Conservation (phyloP, 257 asterid species). For the Asclepias syriaca region DNA sequence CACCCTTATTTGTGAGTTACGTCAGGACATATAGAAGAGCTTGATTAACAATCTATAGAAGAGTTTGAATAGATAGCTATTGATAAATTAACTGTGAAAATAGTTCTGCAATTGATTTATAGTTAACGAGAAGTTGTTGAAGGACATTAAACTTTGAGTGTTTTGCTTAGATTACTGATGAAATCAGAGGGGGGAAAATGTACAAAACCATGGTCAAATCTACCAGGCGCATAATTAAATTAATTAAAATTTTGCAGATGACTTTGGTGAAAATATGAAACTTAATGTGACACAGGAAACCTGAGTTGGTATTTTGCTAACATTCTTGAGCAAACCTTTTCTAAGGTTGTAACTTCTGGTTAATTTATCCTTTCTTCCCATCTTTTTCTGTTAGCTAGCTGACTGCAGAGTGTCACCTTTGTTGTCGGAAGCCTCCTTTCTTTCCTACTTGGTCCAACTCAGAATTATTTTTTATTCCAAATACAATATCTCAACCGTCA, state of each 20-base stretch:
- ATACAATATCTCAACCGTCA: not conserved
- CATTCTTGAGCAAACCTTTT: not conserved
- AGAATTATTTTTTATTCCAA: not conserved
- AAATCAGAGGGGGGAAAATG: not conserved
- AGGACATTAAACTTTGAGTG: not conserved
- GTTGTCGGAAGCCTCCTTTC: not conserved
- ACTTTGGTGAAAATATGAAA: not conserved
- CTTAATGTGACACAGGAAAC: not conserved
- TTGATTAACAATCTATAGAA: no score
- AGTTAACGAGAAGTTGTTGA: not conserved
- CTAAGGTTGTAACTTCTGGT: not conserved
- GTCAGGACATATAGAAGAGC: no score
- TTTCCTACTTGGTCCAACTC: not conserved
- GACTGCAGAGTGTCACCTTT: not conserved
- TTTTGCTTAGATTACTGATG: not conserved
- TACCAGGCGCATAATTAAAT: not conserved
- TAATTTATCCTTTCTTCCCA: not conserved
- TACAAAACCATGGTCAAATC: not conserved
- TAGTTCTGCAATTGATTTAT: slow-evolving; percentile 1
- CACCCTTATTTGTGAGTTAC: no score
- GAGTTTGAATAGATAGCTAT: not conserved
- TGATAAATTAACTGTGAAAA: not conserved
- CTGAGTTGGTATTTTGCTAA: no score
- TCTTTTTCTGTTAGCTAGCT: not conserved
- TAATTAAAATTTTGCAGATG: not conserved